Percentiles rank a stretch among this genome's conserved stretches.
These are phyloP conservation scores for Zopfochytrium polystomum DNA, from an alignment of 371 early-diverging fungal species.

Conservation along the genomic window DNA sequence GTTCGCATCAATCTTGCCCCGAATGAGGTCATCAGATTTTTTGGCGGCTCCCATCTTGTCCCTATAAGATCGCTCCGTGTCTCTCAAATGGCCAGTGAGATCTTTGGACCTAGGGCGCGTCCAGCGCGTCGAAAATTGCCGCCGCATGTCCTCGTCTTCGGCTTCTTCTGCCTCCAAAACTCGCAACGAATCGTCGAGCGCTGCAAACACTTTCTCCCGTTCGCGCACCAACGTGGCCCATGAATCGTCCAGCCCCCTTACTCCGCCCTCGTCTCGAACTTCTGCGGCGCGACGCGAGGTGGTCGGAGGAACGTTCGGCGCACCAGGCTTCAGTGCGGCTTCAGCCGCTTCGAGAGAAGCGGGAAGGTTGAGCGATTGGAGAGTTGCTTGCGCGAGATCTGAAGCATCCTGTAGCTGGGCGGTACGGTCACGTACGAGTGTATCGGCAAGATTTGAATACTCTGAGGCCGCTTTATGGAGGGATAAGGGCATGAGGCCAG, in stretches of 20 bases:
- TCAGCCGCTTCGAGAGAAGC: slow-evolving; percentile 69
- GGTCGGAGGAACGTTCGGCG: slow-evolving; percentile 61
- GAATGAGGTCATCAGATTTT: slow-evolving; percentile 65
- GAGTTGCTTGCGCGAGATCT: slow-evolving; percentile 53
- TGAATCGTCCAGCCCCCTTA: slow-evolving; percentile 59
- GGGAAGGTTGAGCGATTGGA: slow-evolving; percentile 71
- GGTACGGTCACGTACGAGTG: slow-evolving; percentile 53
- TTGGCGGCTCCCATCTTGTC: slow-evolving; percentile 66
- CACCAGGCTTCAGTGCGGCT: too few species aligned
- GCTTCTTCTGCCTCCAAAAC: slow-evolving; percentile 69
- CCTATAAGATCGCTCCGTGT: slow-evolving; percentile 57
- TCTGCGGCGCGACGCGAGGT: slow-evolving; percentile 68
- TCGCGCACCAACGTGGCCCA: slow-evolving; percentile 59
- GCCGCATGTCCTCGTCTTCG: slow-evolving; percentile 61
- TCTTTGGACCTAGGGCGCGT: slow-evolving; percentile 59
- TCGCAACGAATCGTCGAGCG: slow-evolving; percentile 36
- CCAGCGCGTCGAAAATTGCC: slow-evolving; percentile 55
- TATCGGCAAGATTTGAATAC: slow-evolving; percentile 74
- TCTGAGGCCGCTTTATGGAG: slow-evolving; percentile 85
- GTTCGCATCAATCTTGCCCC: slow-evolving; percentile 57
- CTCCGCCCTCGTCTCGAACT: slow-evolving; percentile 71
- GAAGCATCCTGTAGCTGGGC: slow-evolving; percentile 60
- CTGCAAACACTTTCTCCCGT: slow-evolving; percentile 51
- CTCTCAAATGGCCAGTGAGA: slow-evolving; percentile 58
- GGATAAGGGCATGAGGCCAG: slow-evolving; percentile 81